Conservation (phyloP, 139 green algal genomes). For the Spirogloea muscicola region DNA sequence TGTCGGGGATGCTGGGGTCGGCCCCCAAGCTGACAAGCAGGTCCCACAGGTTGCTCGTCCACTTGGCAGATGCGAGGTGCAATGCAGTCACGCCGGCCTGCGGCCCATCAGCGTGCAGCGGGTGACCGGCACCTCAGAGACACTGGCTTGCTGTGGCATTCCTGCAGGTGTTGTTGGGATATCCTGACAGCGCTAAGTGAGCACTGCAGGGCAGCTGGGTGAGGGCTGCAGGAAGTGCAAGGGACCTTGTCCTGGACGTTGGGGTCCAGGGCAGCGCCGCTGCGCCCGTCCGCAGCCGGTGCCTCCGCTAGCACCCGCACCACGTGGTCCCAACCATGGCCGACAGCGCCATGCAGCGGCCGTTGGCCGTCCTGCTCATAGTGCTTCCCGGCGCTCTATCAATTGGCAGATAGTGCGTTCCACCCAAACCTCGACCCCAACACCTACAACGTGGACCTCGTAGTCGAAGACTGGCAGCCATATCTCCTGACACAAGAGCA, state of each 20-base stretch:
- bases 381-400: background rate
- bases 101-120: no score
- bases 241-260: constrained; percentile 1
- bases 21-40: constrained; percentile 6
- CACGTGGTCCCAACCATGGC: constrained; percentile 5
- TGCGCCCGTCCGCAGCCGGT: background rate
- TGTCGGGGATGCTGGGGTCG: background rate
- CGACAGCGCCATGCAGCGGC: constrained; percentile 13
- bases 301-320: background rate
- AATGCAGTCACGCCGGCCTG: background rate
- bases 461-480: background rate
- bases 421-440: no score
- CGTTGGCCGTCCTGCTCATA: background rate
- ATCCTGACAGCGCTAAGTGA: no score
- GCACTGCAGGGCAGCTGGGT: no score
- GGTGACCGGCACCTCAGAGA: constrained; percentile 2
- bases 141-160: constrained; percentile 1
- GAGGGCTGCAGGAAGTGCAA: no score
- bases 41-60: background rate
- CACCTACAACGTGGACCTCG: no score
- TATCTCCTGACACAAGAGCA: background rate
- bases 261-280: background rate
- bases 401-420: no score
- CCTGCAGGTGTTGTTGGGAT: no score
- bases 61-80: background rate